phyloP scores from a whole-genome alignment of 352 stramenopile species.

The Saprolegnia diclina region DNA sequence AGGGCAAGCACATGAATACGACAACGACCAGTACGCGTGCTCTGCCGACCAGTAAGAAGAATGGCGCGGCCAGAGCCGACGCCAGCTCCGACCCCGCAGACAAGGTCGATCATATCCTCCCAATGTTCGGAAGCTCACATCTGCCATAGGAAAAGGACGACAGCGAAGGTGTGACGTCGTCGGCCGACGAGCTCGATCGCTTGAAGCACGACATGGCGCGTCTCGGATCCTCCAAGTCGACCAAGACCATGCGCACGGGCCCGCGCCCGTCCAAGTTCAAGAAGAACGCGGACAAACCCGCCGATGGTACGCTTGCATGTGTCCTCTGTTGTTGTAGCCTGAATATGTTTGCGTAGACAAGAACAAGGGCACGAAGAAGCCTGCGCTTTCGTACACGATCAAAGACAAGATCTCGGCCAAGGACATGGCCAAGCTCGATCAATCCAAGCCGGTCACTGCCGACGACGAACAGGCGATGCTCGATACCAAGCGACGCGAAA shows the following conservation, averaged over 20 bases:
- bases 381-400: constrained; percentile 35
- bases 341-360: constrained; percentile 1
- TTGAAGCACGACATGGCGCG: constrained; percentile 23
- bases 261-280: constrained; percentile 17
- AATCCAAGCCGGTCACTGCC: constrained; percentile 50
- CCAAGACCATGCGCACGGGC: constrained; percentile 23
- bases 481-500: constrained; percentile 62
- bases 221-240: constrained; percentile 17
- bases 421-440: constrained; percentile 67
- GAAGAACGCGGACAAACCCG: constrained; percentile 21
- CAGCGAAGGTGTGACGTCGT: background rate
- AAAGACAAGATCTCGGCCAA: constrained; percentile 74
- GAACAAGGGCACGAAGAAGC: constrained; percentile 52
- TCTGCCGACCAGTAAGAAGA: background rate
- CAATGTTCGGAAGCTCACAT: background rate
- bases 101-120: constrained; percentile 10
- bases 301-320: constrained; percentile 2
- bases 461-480: constrained; percentile 70
- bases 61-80: background rate
- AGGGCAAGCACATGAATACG: constrained; percentile 1
- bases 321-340: background rate
- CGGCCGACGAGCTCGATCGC: constrained; percentile 16
- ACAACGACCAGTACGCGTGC: background rate
- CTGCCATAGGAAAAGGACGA: constrained; percentile 1
- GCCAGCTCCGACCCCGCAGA: background rate